Evolutionary conservation across 208 protist genomes (phyloP).

Genomic region (Trypanosoma melophagium): DNA sequence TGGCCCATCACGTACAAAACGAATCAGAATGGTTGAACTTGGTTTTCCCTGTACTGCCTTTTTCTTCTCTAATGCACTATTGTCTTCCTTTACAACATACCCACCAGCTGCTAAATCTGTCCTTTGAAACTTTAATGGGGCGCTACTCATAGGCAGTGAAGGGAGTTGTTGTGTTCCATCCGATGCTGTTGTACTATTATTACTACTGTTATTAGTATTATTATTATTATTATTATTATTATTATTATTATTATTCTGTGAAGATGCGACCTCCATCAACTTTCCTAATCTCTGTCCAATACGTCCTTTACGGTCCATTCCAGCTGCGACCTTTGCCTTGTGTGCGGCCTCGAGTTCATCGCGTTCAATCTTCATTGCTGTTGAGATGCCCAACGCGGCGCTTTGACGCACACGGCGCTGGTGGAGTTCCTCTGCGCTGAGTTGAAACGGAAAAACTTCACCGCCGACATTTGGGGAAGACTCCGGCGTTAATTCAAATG

Average conservation of each 20-base stretch:
- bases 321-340: conserved; percentile 52
- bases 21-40: conserved; percentile 76
- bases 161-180: background rate
- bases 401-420: conserved; percentile 64
- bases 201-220: conserved; percentile 5
- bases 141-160: conserved; percentile 11
- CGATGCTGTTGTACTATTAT: background rate
- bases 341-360: conserved; percentile 64
- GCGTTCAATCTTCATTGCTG: conserved; percentile 65
- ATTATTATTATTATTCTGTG: background rate
- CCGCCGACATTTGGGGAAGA: no score
- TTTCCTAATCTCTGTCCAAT: conserved; percentile 65
- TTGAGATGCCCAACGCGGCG: conserved; percentile 64
- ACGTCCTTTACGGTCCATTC: conserved; percentile 53
- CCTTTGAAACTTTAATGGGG: conserved; percentile 63
- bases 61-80: conserved; percentile 1
- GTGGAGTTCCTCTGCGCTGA: conserved; percentile 79
- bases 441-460: conserved; percentile 27
- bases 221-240: background rate
- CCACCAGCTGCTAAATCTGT: conserved; percentile 66
- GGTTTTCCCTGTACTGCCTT: conserved; percentile 49
- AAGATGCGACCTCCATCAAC: conserved; percentile 31
- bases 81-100: conserved; percentile 51
- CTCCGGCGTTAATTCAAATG: no score
- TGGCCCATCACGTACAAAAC: conserved; percentile 37